Evolutionary conservation across 805 yeast species (phyloP).

Genomic region (Schwanniomyces sp.): DNA sequence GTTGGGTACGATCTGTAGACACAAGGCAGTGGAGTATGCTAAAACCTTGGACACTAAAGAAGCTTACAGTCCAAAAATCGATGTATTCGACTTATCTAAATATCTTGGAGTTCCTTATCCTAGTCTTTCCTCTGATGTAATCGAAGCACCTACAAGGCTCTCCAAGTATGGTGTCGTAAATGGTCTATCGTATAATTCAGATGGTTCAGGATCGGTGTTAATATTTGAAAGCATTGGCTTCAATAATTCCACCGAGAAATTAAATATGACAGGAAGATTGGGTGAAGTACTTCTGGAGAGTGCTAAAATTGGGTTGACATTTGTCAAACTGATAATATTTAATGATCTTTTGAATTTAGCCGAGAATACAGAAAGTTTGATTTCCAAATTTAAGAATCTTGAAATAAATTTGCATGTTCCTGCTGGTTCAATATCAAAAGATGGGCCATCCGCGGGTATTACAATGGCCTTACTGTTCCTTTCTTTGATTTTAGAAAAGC

Average conservation of each 20-base stretch:
- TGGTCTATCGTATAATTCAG: slow-evolving; percentile 84
- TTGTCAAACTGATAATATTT: slow-evolving; percentile 59
- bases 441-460: slow-evolving; percentile 49
- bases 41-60: slow-evolving; percentile 20
- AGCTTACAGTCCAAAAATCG: slow-evolving; percentile 42
- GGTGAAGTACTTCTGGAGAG: slow-evolving; percentile 82
- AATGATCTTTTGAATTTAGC: slow-evolving; percentile 32
- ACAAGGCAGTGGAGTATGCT: slow-evolving; percentile 73
- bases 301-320: slow-evolving; percentile 73
- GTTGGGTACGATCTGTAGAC: slow-evolving; percentile 75
- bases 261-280: slow-evolving; percentile 76
- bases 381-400: slow-evolving; percentile 48
- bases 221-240: slow-evolving; percentile 76
- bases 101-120: slow-evolving; percentile 68
- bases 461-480: slow-evolving; percentile 50
- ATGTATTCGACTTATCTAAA: slow-evolving; percentile 56
- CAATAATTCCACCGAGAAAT: slow-evolving; percentile 37
- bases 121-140: slow-evolving; percentile 31
- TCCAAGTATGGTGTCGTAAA: slow-evolving; percentile 73
- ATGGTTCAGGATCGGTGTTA: slow-evolving; percentile 81
- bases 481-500: slow-evolving; percentile 42
- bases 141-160: slow-evolving; percentile 45
- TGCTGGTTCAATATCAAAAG: slow-evolving; percentile 47
- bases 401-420: slow-evolving; percentile 60
- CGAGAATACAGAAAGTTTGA: slow-evolving; percentile 25